Evolutionary conservation across 176 grass and related monocot species (phyloP).

Genomic region (Poa pratensis): DNA sequence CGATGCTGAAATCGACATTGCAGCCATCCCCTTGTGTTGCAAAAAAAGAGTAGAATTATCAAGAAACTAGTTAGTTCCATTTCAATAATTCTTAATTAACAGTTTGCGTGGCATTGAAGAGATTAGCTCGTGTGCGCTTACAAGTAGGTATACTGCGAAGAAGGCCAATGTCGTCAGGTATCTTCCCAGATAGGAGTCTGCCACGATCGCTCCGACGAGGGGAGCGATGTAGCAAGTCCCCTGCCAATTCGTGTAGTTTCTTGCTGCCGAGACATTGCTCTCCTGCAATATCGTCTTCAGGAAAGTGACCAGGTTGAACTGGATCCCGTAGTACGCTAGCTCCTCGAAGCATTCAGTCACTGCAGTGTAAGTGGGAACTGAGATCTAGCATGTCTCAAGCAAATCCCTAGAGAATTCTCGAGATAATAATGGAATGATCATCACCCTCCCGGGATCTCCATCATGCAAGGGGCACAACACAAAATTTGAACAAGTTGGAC

Average conservation of each 20-base stretch:
- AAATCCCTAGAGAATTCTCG: conserved; percentile 22
- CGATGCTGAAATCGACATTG: conserved; percentile 78
- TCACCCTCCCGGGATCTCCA: neutral
- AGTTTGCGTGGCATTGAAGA: neutral
- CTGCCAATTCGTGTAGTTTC: conserved; percentile 69
- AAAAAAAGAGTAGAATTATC: conserved; percentile 22
- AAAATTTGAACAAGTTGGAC: neutral
- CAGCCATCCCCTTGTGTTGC: conserved; percentile 65
- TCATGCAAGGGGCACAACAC: neutral
- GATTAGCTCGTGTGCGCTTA: conserved; percentile 45
- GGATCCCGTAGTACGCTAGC: conserved; percentile 66
- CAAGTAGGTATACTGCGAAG: conserved; percentile 59
- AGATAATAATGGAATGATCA: neutral
- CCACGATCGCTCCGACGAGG: conserved; percentile 70
- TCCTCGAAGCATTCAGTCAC: conserved; percentile 71
- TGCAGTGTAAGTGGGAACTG: conserved; percentile 27
- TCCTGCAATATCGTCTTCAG: conserved; percentile 63
- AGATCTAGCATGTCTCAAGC: neutral
- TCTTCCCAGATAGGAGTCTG: conserved; percentile 78
- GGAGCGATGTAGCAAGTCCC: conserved; percentile 75
- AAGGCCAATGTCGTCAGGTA: conserved; percentile 66
- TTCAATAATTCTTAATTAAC: neutral
- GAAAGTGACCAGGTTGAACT: conserved; percentile 76
- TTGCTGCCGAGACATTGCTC: conserved; percentile 61
- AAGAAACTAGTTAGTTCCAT: neutral